phyloP scores from a whole-genome alignment of 2,329 filamentous ascomycete genomes.

The Fulvia fulva region DNA sequence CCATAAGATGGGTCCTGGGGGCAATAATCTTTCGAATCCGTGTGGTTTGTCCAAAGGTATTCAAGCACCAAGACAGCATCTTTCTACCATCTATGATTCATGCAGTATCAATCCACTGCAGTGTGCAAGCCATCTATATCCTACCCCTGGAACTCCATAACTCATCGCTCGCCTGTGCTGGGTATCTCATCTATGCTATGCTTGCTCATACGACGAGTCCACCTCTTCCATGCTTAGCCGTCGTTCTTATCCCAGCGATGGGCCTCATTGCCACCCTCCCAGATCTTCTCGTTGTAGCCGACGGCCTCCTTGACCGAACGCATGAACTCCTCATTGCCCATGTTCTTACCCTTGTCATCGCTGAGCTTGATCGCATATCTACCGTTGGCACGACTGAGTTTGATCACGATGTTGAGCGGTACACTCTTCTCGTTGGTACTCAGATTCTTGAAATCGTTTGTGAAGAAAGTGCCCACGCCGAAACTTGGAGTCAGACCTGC shows the following conservation, averaged over 20 bases:
- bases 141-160: not conserved
- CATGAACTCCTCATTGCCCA: constrained; percentile 75
- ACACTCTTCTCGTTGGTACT: constrained; percentile 76
- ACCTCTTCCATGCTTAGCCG: not conserved
- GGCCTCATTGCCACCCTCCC: constrained; percentile 80
- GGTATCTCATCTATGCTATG: constrained; percentile 11
- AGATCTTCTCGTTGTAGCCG: constrained; percentile 80
- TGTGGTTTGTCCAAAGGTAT: no score
- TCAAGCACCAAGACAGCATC: not conserved
- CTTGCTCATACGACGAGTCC: not conserved
- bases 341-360: constrained; percentile 87
- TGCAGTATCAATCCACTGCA: not conserved
- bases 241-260: constrained; percentile 65
- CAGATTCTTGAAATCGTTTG: constrained; percentile 77
- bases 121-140: not conserved
- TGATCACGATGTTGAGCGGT: constrained; percentile 96
- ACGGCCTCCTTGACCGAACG: constrained; percentile 77
- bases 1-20: no score
- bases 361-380: constrained; percentile 87
- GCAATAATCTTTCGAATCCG: no score
- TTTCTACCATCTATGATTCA: not conserved
- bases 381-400: constrained; percentile 79
- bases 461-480: constrained; percentile 92
- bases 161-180: not conserved
- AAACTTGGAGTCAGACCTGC: constrained; percentile 82